Conservation (phyloP, 2,329 filamentous ascomycete species). For the Microcera coccophila region DNA sequence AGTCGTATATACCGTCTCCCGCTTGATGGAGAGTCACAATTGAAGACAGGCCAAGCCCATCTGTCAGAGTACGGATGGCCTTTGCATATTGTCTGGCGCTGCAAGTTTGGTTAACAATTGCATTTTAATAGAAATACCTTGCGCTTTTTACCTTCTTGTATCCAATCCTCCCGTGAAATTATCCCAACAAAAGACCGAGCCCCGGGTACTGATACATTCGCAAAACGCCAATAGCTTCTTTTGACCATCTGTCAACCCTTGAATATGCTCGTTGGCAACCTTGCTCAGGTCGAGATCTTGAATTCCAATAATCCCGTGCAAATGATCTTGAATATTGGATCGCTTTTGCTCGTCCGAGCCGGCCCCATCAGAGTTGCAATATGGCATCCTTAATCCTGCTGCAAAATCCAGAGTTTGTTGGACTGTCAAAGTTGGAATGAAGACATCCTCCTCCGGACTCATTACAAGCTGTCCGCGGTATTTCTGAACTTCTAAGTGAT, state of each 20-base stretch:
- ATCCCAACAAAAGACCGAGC: constrained; percentile 62
- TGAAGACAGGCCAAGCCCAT: constrained; percentile 59
- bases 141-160: constrained; percentile 57
- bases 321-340: not conserved
- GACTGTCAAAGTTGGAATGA: constrained; percentile 63
- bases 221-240: constrained; percentile 68
- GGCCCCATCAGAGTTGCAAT: constrained; percentile 36
- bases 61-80: constrained; percentile 56
- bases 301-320: not conserved
- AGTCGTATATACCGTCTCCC: constrained; percentile 56
- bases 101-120: not conserved
- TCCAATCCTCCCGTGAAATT: constrained; percentile 58
- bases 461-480: constrained; percentile 55
- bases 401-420: constrained; percentile 65
- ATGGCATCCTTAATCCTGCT: constrained; percentile 49
- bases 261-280: constrained; percentile 62
- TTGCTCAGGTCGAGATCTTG: not conserved
- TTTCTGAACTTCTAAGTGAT: constrained; percentile 41
- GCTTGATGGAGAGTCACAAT: constrained; percentile 66
- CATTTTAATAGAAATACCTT: too few relatives aligned
- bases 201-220: constrained; percentile 49
- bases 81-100: constrained; percentile 61
- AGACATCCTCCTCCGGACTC: constrained; percentile 60
- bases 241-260: constrained; percentile 55
- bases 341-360: constrained; percentile 25